phyloP scores from a whole-genome alignment of 441 rosid genomes.

The Gossypium gossypioides region DNA sequence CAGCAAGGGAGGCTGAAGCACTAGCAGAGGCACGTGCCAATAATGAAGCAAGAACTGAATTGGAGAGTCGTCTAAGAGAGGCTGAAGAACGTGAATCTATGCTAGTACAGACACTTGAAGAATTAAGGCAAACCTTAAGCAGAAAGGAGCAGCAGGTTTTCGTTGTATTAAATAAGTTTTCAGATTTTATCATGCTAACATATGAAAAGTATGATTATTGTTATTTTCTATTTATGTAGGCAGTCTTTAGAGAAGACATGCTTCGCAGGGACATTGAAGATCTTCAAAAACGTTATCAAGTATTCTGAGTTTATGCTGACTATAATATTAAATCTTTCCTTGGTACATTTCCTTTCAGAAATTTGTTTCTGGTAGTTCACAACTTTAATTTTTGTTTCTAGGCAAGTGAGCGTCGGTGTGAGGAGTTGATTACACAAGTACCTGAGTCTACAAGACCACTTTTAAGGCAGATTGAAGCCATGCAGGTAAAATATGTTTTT shows the following conservation, averaged over 20 bases:
- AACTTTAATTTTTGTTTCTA: conserved; percentile 17
- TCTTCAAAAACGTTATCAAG: conserved; percentile 92
- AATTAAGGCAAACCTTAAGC: conserved; percentile 83
- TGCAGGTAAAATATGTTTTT: conserved; percentile 56
- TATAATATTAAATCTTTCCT: neutral
- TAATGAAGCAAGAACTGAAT: conserved; percentile 81
- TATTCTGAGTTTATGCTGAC: conserved; percentile 20
- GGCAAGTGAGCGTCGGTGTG: conserved; percentile 99
- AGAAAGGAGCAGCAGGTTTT: conserved; percentile 91
- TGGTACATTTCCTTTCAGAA: neutral
- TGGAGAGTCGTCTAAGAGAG: conserved; percentile 78
- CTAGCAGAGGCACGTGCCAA: conserved; percentile 87
- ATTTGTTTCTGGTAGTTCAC: conserved; percentile 11
- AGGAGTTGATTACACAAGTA: conserved; percentile 91
- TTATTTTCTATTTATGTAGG: conserved; percentile 38
- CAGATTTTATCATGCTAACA: conserved; percentile 11
- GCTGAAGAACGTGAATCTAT: conserved; percentile 87
- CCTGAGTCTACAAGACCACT: conserved; percentile 98
- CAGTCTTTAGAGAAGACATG: conserved; percentile 73
- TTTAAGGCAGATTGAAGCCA: conserved; percentile 92
- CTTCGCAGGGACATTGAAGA: conserved; percentile 71
- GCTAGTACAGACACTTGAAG: conserved; percentile 91
- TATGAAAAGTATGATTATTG: conserved; percentile 5
- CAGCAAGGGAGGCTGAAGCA: conserved; percentile 90
- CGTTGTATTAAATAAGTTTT: conserved; percentile 11